Base-by-base conservation (phyloP, 306 rosid genomes). In the Vicia faba region DNA sequence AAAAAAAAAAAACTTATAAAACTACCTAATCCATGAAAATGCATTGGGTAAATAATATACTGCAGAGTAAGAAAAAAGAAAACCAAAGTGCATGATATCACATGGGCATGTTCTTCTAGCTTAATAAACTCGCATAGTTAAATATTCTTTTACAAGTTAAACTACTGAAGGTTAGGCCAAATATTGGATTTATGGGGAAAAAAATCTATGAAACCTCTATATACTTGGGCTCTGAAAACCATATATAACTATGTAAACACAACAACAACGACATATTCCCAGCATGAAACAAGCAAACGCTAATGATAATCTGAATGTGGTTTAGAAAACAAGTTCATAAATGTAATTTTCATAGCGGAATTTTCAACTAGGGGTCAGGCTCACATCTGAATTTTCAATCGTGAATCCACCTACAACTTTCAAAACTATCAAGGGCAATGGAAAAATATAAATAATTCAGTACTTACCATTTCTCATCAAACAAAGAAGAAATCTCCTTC, bases 391-490 rank as follows among this genome's bases (percentile, higher is more conserved):
- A 67, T n/a, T 62, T 31, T 15, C 53, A 72, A 25, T 60, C 19
- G n/a, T 50, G 58, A 59, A 23, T 54, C 18, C 28, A 20, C 44
- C 31, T 40, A 65, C 72, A 56, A 55, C 14, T 44, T 53, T 28
- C 33, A 40, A 61, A 61, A 43, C 11, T 31, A 41, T 36, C 20
- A 39, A 61, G 78, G 36, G 54, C 67, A 67, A 61, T 5, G 65
- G 55, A 49, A 64, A 20, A 11, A 41, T 7, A 68, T 35, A 67
- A 41, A 41, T 4, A 73, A 67, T 53, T 58, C 29, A 71, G 43
- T 25, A 61, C 86, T 81, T 84, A 78, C 97, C 97, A 91, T 63
- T 86, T 91, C 81, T 88, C 93, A 43, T 91, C 89, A 56, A 91
- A 91, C 56, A 78, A 43, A 45, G 93, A 80, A 44, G 93, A 84